Evolutionary conservation across 495 filamentous ascomycete genomes (phyloP).

Genomic region (Aspergillus avenaceus): DNA sequence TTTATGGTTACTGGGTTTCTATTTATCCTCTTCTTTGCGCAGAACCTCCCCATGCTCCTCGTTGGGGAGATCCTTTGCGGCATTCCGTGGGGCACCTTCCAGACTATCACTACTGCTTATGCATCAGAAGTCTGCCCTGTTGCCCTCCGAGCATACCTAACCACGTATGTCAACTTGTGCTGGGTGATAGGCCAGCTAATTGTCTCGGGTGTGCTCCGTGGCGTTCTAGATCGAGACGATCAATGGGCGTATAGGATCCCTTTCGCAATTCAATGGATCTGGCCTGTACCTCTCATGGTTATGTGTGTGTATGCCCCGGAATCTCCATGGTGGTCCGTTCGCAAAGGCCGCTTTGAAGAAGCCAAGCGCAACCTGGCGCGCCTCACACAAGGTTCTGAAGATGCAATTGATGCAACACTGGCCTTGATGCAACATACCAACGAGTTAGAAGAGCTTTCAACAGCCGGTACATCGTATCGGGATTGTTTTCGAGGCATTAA

Average conservation of each 20-base stretch:
- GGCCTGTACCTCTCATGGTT: conserved; percentile 67
- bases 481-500: conserved; percentile 73
- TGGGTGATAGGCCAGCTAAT: conserved; percentile 75
- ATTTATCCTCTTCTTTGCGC: conserved; percentile 69
- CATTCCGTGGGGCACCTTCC: conserved; percentile 75
- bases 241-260: conserved; percentile 63
- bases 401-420: conserved; percentile 67
- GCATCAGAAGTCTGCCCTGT: conserved; percentile 74
- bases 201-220: conserved; percentile 64
- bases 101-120: conserved; percentile 71
- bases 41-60: conserved; percentile 58
- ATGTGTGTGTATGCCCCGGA: conserved; percentile 67
- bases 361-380: conserved; percentile 63
- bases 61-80: conserved; percentile 69
- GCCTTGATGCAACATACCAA: conserved; percentile 82
- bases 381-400: conserved; percentile 53
- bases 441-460: conserved; percentile 63
- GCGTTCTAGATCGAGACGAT: conserved; percentile 48
- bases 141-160: conserved; percentile 65
- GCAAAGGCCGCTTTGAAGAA: conserved; percentile 58
- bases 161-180: conserved; percentile 75
- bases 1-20: conserved; percentile 57
- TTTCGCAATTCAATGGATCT: conserved; percentile 77
- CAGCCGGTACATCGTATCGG: conserved; percentile 54
- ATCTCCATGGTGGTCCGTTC: conserved; percentile 75